These are phyloP conservation scores for Macroventuria anomochaeta DNA, from an alignment of 2,329 filamentous ascomycete species.

Conservation along the genomic window DNA sequence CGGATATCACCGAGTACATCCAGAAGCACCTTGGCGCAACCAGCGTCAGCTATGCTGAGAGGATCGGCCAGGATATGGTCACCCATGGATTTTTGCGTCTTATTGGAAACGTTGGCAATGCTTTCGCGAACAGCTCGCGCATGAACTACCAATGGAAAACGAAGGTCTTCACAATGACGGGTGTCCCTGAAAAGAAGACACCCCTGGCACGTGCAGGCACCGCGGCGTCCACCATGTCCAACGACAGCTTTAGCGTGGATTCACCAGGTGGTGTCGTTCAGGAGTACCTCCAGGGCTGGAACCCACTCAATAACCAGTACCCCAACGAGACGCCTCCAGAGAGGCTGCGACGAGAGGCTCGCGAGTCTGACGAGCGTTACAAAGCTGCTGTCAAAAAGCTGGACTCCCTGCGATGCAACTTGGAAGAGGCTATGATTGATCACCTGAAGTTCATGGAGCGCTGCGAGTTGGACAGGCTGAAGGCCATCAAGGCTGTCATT, in stretches of 20 bases:
- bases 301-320: constrained; percentile 84
- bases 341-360: constrained; percentile 84
- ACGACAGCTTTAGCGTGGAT: constrained; percentile 64
- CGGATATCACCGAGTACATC: constrained; percentile 95
- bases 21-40: constrained; percentile 85
- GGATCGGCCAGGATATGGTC: constrained; percentile 92
- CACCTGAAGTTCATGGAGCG: constrained; percentile 96
- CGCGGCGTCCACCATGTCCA: constrained; percentile 56
- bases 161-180: constrained; percentile 86
- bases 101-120: constrained; percentile 91
- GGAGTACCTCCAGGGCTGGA: constrained; percentile 92
- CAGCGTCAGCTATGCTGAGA: constrained; percentile 88
- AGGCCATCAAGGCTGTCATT: constrained; percentile 97
- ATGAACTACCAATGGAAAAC: constrained; percentile 98
- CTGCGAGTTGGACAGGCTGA: constrained; percentile 92
- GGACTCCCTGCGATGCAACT: constrained; percentile 86
- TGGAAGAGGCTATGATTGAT: constrained; percentile 94
- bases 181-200: constrained; percentile 86
- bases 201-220: constrained; percentile 77
- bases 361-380: constrained; percentile 92
- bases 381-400: constrained; percentile 84
- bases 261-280: constrained; percentile 84
- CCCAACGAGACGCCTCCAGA: constrained; percentile 94
- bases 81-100: constrained; percentile 84
- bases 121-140: constrained; percentile 95